Conservation (phyloP, 768 basidiomycete genomes). For the Xanthoconium stramineum region DNA sequence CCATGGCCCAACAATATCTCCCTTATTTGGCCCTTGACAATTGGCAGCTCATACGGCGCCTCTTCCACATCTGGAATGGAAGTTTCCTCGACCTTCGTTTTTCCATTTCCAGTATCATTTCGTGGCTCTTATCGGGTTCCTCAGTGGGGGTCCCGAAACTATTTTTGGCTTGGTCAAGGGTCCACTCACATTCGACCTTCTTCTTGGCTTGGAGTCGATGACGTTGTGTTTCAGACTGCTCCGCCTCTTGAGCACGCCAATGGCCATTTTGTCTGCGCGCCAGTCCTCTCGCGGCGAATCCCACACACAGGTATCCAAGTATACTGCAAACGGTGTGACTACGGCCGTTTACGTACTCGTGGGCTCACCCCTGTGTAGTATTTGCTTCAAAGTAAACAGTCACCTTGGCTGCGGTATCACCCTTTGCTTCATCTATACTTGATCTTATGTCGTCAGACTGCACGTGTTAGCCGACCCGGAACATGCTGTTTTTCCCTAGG, state of each 20-base stretch:
- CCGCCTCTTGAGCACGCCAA: neutral
- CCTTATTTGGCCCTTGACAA: neutral
- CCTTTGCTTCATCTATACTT: conserved; percentile 2
- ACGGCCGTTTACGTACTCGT: conserved; percentile 11
- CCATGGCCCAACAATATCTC: conserved; percentile 4
- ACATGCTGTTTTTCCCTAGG: conserved; percentile 3
- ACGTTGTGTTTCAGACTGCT: neutral
- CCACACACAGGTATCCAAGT: neutral
- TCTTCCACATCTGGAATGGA: conserved; percentile 15
- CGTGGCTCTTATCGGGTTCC: conserved; percentile 6
- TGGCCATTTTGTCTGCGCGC: neutral
- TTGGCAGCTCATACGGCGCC: neutral
- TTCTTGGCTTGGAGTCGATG: neutral
- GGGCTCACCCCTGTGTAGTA: neutral
- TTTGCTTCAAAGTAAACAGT: neutral
- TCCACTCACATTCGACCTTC: neutral
- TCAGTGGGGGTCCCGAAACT: neutral
- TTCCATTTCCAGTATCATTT: conserved; percentile 14
- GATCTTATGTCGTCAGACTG: neutral
- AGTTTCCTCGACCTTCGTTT: conserved; percentile 9
- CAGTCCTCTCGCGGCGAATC: neutral
- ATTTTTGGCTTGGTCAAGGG: conserved; percentile 2
- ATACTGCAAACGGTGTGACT: neutral
- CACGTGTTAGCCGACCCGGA: conserved; percentile 7
- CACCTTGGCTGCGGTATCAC: conserved; percentile 1